Percentiles rank a stretch among this genome's conserved stretches.
phyloP scores from a whole-genome alignment of 441 rosid species.

The Brassica hybrid region DNA sequence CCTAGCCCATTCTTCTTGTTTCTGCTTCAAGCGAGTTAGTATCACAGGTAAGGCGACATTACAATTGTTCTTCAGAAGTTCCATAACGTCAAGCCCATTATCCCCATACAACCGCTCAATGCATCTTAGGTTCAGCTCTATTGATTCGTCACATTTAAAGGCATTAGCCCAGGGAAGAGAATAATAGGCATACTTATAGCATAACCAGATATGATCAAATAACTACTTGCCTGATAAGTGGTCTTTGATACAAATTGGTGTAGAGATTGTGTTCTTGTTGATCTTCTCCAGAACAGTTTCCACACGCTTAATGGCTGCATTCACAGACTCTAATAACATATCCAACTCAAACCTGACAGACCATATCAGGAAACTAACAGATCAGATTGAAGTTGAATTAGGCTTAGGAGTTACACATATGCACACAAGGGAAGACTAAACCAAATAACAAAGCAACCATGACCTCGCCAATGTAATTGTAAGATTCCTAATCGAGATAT shows the following conservation, averaged over 20 bases:
- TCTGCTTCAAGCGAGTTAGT: constrained; percentile 95
- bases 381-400: constrained; percentile 21
- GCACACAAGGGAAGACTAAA: not conserved
- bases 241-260: constrained; percentile 73
- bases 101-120: constrained; percentile 93
- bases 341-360: constrained; percentile 93
- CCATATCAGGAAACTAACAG: constrained; percentile 37
- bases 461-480: not conserved
- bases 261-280: constrained; percentile 62
- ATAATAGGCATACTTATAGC: not conserved
- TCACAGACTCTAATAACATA: constrained; percentile 93
- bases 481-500: constrained; percentile 15
- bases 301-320: constrained; percentile 81
- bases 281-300: constrained; percentile 83
- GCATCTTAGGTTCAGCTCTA: constrained; percentile 91
- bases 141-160: constrained; percentile 26
- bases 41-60: constrained; percentile 88
- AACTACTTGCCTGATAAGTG: constrained; percentile 72
- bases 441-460: not conserved
- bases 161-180: constrained; percentile 30
- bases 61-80: constrained; percentile 75
- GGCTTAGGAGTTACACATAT: not conserved
- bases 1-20: constrained; percentile 98
- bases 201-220: constrained; percentile 3
- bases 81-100: constrained; percentile 96